These are phyloP conservation scores for Talaromyces ruber DNA, from an alignment of 495 filamentous ascomycete species.

Conservation along the genomic window DNA sequence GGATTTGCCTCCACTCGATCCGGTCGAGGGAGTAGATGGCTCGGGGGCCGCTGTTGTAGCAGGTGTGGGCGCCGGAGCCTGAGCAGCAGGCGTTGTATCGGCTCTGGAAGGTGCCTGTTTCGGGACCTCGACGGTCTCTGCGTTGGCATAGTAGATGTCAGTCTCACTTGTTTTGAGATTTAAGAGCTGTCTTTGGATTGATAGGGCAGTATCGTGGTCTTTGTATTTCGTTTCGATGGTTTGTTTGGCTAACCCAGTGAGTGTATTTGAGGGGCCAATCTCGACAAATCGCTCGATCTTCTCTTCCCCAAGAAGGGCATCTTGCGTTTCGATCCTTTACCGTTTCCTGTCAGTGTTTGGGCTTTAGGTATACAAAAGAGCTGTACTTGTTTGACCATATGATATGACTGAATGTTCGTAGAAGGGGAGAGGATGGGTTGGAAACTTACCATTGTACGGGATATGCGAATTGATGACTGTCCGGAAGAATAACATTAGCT, in stretches of 20 bases:
- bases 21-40: neutral
- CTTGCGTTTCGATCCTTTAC: conserved; percentile 3
- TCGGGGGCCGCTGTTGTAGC: neutral
- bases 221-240: neutral
- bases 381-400: neutral
- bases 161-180: neutral
- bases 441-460: neutral
- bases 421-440: neutral
- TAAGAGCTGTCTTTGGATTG: neutral
- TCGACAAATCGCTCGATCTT: conserved; percentile 9
- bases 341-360: neutral
- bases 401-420: neutral
- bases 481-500: neutral
- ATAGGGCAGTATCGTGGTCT: neutral
- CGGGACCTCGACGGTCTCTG: neutral
- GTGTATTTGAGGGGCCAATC: conserved; percentile 6
- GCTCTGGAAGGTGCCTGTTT: conserved; percentile 33
- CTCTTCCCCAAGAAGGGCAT: conserved; percentile 4
- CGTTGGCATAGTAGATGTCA: neutral
- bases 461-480: neutral
- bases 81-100: conserved; percentile 4
- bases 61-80: neutral
- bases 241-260: conserved; percentile 7
- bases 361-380: neutral
- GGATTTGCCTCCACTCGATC: neutral